Conservation (phyloP, 169 alveolate genomes). For the Cardiosporidium cionae region DNA sequence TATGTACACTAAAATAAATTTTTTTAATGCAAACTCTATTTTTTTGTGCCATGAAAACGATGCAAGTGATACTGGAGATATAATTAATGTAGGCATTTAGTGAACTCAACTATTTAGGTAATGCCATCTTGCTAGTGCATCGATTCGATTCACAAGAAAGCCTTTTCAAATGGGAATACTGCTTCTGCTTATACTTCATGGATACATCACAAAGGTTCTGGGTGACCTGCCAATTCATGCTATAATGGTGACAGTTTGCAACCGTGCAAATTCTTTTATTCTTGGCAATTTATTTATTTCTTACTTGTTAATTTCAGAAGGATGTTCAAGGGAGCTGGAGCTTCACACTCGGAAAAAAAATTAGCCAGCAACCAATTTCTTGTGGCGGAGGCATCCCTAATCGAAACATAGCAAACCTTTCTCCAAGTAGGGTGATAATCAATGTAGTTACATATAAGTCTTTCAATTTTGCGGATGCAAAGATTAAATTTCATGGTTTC, state of each 20-base stretch:
- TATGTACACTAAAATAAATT: no score
- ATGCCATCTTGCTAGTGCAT: no score
- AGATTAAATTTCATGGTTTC: background rate
- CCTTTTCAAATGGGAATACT: no score
- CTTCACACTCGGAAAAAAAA: slow-evolving; percentile 1
- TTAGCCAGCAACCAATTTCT: slow-evolving; percentile 5
- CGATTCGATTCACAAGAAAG: no score
- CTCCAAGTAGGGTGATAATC: slow-evolving; percentile 6
- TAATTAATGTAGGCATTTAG: no score
- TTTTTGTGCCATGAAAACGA: no score
- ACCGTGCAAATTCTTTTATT: background rate
- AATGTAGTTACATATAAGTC: background rate
- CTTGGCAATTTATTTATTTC: background rate
- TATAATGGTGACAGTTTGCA: background rate
- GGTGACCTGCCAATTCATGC: slow-evolving; percentile 39
- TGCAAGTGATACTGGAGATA: no score
- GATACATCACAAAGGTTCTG: background rate
- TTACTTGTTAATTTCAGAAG: background rate
- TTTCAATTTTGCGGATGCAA: background rate
- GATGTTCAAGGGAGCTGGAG: slow-evolving; percentile 25
- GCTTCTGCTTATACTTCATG: background rate
- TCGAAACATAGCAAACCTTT: slow-evolving; percentile 18
- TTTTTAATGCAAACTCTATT: no score
- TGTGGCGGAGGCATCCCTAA: slow-evolving; percentile 39
- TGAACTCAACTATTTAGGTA: no score